phyloP scores from a whole-genome alignment of 441 rosid species.

The Daphne laureola region DNA sequence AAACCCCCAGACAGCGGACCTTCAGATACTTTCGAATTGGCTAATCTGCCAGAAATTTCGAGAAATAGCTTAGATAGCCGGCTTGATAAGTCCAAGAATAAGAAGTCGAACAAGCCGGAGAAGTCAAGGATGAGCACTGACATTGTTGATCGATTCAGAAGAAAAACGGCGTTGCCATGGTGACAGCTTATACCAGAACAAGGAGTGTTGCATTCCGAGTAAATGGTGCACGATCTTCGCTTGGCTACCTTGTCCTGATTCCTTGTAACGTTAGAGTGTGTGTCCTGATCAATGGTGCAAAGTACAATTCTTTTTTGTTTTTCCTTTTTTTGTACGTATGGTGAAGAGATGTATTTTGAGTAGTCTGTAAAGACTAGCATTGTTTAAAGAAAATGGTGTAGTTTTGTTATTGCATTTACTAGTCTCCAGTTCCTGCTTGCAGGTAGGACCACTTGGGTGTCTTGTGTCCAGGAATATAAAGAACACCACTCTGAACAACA shows the following conservation, averaged over 20 bases:
- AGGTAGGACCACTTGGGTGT: too few relatives aligned
- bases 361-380: slow-evolving; percentile 18
- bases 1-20: slow-evolving; percentile 34
- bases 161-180: slow-evolving; percentile 67
- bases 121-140: slow-evolving; percentile 93
- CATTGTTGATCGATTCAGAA: slow-evolving; percentile 65
- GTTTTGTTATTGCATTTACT: neutral
- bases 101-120: slow-evolving; percentile 66
- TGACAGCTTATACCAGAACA: slow-evolving; percentile 26
- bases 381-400: slow-evolving; percentile 7
- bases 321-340: slow-evolving; percentile 17
- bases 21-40: slow-evolving; percentile 55
- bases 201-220: slow-evolving; percentile 18
- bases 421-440: too few relatives aligned
- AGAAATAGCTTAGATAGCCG: slow-evolving; percentile 94
- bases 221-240: slow-evolving; percentile 15
- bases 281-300: slow-evolving; percentile 16
- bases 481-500: neutral
- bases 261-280: slow-evolving; percentile 21
- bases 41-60: slow-evolving; percentile 58
- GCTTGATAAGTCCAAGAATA: slow-evolving; percentile 55
- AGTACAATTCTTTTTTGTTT: too few relatives aligned
- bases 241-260: slow-evolving; percentile 13
- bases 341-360: slow-evolving; percentile 12
- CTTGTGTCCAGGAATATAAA: neutral